A percentile compares a stretch with the other conserved stretches of the same genome.
phyloP scores from a whole-genome alignment of 2,329 filamentous ascomycete genomes.

The Ophiosphaerella herpotricha region DNA sequence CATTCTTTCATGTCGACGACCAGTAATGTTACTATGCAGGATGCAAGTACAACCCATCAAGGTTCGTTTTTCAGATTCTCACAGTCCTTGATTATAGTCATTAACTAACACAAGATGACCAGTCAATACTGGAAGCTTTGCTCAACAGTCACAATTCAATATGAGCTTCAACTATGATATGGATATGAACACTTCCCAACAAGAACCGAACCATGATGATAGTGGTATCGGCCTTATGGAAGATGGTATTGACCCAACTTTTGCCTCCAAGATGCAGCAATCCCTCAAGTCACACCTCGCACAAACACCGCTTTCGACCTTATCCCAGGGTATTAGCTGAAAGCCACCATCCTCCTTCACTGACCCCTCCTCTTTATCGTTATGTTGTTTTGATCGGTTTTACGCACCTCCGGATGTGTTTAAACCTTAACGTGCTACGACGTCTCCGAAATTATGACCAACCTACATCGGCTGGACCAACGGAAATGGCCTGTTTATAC shows the following conservation, averaged over 20 bases:
- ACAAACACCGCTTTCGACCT: conserved; percentile 19
- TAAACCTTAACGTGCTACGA: conserved; percentile 13
- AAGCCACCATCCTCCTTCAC: neutral
- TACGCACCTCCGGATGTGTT: neutral
- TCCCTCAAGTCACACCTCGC: conserved; percentile 27
- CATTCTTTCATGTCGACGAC: conserved; percentile 39
- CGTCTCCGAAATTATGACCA: conserved; percentile 41
- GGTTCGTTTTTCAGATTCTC: conserved; percentile 31
- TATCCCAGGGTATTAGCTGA: conserved; percentile 24
- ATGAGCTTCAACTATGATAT: conserved; percentile 43
- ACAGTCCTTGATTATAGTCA: conserved; percentile 19
- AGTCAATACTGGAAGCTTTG: conserved; percentile 41
- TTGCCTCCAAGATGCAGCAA: conserved; percentile 29
- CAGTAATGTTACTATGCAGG: conserved; percentile 30
- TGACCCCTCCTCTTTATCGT: neutral
- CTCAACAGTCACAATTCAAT: conserved; percentile 38
- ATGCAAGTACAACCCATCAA: conserved; percentile 28
- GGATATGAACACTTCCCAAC: conserved; percentile 36
- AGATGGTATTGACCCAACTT: conserved; percentile 43
- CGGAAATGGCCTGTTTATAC: conserved; percentile 31
- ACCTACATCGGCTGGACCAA: conserved; percentile 30
- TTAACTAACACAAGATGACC: conserved; percentile 44
- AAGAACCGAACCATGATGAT: conserved; percentile 41
- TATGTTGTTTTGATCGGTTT: neutral
- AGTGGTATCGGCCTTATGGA: conserved; percentile 43